Percentiles rank a stretch among this genome's conserved stretches.
These are phyloP conservation scores for Picea abies DNA, from an alignment of 83 land plant genomes.

Conservation along the genomic window DNA sequence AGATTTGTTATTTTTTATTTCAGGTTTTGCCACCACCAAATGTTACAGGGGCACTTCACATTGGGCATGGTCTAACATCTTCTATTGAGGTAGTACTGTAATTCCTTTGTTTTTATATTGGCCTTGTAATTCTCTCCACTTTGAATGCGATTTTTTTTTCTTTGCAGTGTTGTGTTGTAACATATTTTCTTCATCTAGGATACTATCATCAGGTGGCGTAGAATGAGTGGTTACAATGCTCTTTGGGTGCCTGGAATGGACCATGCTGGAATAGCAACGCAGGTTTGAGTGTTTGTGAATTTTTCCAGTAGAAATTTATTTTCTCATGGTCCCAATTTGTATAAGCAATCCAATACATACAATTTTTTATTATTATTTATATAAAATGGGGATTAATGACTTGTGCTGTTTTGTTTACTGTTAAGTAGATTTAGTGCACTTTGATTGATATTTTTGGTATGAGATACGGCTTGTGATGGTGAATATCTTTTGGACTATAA, in stretches of 20 bases:
- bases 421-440: no score
- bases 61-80: conserved; percentile 93
- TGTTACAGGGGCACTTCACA: conserved; percentile 96
- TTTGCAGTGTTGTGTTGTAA: background rate
- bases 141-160: background rate
- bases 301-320: background rate
- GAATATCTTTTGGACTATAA: no score
- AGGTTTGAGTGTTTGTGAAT: conserved; percentile 37
- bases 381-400: background rate
- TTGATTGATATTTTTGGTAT: no score
- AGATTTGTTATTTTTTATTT: background rate
- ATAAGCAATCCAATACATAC: background rate
- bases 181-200: conserved; percentile 52
- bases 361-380: background rate
- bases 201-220: conserved; percentile 73
- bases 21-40: conserved; percentile 98
- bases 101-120: background rate
- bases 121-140: background rate
- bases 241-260: conserved; percentile 98
- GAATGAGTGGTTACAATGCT: conserved; percentile 92
- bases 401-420: background rate
- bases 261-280: conserved; percentile 98
- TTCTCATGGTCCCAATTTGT: conserved; percentile 1
- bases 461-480: no score
- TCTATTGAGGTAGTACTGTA: conserved; percentile 69